A percentile compares a stretch with the other conserved stretches of the same genome.
These are phyloP conservation scores for Emericellopsis atlantica DNA, from an alignment of 2,329 filamentous ascomycete genomes.

Conservation along the genomic window DNA sequence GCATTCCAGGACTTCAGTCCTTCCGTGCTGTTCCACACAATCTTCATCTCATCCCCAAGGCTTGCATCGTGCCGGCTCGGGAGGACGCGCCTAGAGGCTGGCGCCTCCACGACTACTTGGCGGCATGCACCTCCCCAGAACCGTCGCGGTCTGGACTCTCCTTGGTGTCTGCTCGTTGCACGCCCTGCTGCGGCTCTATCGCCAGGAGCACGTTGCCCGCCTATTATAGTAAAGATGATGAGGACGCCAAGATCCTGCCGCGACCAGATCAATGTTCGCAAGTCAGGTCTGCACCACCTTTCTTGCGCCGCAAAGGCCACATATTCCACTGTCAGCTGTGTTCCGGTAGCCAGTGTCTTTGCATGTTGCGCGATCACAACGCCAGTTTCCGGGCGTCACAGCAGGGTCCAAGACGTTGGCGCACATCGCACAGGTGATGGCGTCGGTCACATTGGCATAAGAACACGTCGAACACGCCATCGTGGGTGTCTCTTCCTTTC, in stretches of 20 bases:
- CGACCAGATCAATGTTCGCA: no score
- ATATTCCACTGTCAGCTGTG: conserved; percentile 54
- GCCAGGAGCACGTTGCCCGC: not conserved
- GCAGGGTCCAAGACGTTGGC: conserved; percentile 51
- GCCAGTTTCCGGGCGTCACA: conserved; percentile 48
- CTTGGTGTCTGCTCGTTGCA: not conserved
- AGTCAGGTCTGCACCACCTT: conserved; percentile 2
- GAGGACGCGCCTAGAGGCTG: not conserved
- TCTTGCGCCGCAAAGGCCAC: conserved; percentile 52
- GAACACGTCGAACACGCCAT: conserved; percentile 52
- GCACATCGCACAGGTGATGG: conserved; percentile 55
- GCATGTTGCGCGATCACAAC: conserved; percentile 45
- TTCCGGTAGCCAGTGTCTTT: conserved; percentile 49
- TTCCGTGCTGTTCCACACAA: no score
- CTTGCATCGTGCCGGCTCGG: not conserved
- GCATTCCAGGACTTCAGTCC: no score
- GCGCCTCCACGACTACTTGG: not conserved
- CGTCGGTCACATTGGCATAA: conserved; percentile 39
- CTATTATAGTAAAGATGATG: no score
- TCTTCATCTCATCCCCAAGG: no score
- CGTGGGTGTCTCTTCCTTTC: not conserved
- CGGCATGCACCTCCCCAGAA: not conserved
- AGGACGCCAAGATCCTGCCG: no score
- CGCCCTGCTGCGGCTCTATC: not conserved
- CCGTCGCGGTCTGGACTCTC: not conserved